phyloP scores from a whole-genome alignment of 805 yeast genomes.

The Candida piceae region DNA sequence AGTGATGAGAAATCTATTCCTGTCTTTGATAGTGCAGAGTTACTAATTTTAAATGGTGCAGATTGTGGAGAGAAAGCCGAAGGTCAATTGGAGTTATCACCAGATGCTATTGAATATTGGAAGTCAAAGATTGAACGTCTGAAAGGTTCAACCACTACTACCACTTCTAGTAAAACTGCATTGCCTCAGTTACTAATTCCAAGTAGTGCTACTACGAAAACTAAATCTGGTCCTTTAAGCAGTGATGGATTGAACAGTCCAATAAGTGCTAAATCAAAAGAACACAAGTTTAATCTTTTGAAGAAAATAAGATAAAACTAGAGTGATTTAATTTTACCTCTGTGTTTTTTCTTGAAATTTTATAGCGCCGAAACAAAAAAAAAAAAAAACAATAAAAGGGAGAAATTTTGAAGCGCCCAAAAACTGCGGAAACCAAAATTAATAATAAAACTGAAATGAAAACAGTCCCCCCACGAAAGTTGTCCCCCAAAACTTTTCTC shows the following conservation, averaged over 20 bases:
- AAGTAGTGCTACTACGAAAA: background rate
- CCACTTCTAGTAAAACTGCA: background rate
- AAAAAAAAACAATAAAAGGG: too few relatives aligned
- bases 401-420: too few relatives aligned
- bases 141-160: conserved; percentile 11
- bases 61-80: conserved; percentile 35
- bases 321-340: too few relatives aligned
- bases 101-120: conserved; percentile 54
- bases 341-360: too few relatives aligned
- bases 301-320: too few relatives aligned
- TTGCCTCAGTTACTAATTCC: background rate
- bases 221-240: background rate
- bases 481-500: too few relatives aligned
- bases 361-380: too few relatives aligned
- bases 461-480: too few relatives aligned
- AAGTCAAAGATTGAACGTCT: conserved; percentile 33
- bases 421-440: too few relatives aligned
- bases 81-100: conserved; percentile 34
- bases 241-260: background rate
- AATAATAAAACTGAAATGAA: too few relatives aligned
- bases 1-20: conserved; percentile 10
- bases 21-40: conserved; percentile 49
- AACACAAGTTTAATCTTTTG: conserved; percentile 21
- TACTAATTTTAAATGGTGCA: conserved; percentile 53
- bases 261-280: conserved; percentile 1